Conservation (phyloP, 495 filamentous ascomycete genomes). For the Lasiosphaeriaceae sp. region DNA sequence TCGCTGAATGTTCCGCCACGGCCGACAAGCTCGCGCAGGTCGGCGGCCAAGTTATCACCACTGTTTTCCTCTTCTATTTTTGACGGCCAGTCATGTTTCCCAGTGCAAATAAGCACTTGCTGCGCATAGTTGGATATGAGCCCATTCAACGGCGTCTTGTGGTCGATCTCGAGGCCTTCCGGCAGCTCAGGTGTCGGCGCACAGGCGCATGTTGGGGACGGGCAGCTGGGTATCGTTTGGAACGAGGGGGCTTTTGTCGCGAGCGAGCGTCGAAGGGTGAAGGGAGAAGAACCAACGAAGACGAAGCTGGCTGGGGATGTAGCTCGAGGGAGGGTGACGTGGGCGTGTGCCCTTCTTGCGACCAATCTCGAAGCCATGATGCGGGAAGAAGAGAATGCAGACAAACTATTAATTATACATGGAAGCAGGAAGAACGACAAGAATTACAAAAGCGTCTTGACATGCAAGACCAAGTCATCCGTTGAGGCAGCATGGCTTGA, state of each 20-base stretch:
- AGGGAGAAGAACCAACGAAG: too few relatives aligned
- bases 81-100: conserved; percentile 74
- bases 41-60: conserved; percentile 62
- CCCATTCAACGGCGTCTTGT: conserved; percentile 59
- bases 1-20: conserved; percentile 65
- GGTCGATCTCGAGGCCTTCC: conserved; percentile 70
- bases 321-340: too few relatives aligned
- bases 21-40: conserved; percentile 64
- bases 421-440: background rate
- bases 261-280: background rate
- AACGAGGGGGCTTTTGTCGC: conserved; percentile 27
- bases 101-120: conserved; percentile 80
- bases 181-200: conserved; percentile 62
- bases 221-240: conserved; percentile 59
- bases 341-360: background rate
- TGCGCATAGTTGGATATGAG: conserved; percentile 76
- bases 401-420: too few relatives aligned
- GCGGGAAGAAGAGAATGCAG: too few relatives aligned
- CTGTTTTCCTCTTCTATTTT: conserved; percentile 56
- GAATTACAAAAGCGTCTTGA: background rate
- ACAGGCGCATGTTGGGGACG: conserved; percentile 68
- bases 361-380: background rate
- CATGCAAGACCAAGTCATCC: background rate
- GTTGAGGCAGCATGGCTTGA: background rate
- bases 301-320: background rate